These are phyloP conservation scores for Heliamphora ciliata DNA, from an alignment of 179 eudicot species.

Conservation along the genomic window DNA sequence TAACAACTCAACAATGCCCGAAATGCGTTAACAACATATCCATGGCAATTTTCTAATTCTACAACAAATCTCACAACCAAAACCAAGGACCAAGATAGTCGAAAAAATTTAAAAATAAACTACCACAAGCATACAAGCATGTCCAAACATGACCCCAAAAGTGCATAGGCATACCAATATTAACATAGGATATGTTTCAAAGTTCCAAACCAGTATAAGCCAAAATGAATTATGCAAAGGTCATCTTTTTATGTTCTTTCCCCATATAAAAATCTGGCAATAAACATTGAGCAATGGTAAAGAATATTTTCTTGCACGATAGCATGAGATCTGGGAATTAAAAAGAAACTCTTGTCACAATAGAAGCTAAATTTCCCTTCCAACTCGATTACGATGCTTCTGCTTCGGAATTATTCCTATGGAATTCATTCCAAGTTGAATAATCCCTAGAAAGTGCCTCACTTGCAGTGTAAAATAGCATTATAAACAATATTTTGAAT, in stretches of 20 bases:
- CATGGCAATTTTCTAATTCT: too few relatives aligned
- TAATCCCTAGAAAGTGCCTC: neutral
- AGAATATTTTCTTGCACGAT: neutral
- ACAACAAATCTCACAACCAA: too few relatives aligned
- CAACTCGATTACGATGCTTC: neutral
- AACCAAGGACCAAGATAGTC: too few relatives aligned
- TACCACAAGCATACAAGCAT: too few relatives aligned
- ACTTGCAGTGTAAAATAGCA: neutral
- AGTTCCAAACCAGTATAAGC: neutral
- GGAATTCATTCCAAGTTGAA: neutral
- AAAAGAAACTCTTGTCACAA: neutral
- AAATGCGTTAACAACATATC: too few relatives aligned
- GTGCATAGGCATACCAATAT: neutral
- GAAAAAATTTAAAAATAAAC: too few relatives aligned
- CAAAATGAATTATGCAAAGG: neutral
- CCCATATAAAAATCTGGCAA: neutral
- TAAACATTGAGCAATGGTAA: neutral
- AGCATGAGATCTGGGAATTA: neutral
- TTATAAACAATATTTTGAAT: neutral
- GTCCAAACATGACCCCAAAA: too few relatives aligned
- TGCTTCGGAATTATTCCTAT: neutral
- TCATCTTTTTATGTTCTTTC: neutral
- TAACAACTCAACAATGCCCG: too few relatives aligned
- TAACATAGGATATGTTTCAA: neutral
- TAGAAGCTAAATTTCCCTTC: neutral